Conservation (phyloP, 495 filamentous ascomycete genomes). For the Penicillium egyptiacum region DNA sequence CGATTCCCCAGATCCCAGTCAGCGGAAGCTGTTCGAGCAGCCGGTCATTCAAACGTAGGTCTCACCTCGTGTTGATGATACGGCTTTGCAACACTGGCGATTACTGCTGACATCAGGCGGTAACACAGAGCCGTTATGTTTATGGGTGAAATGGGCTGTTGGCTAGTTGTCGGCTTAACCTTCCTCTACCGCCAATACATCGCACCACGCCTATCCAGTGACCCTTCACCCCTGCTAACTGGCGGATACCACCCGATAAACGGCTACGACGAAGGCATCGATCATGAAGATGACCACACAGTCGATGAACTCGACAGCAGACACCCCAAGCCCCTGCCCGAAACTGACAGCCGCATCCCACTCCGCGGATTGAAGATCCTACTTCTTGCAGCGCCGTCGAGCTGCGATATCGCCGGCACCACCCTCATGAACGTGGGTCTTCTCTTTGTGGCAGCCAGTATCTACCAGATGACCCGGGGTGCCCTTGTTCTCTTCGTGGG, state of each 20-base stretch:
- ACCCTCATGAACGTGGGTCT: slow-evolving; percentile 97
- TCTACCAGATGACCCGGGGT: slow-evolving; percentile 98
- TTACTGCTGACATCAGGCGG: not conserved
- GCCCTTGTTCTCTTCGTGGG: slow-evolving; percentile 94
- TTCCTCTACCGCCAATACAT: slow-evolving; percentile 61
- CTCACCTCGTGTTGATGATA: not conserved
- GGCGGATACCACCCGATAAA: slow-evolving; percentile 67
- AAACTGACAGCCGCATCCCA: slow-evolving; percentile 49
- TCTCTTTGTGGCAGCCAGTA: slow-evolving; percentile 87
- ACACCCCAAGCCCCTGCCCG: slow-evolving; percentile 51
- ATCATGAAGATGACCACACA: slow-evolving; percentile 48
- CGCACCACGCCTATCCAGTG: slow-evolving; percentile 32
- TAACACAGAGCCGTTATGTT: slow-evolving; percentile 75
- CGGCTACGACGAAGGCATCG: slow-evolving; percentile 42
- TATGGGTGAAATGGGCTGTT: slow-evolving; percentile 87
- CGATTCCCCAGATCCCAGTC: slow-evolving; percentile 65
- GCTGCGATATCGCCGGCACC: slow-evolving; percentile 91
- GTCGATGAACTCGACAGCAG: slow-evolving; percentile 34
- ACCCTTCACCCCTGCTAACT: slow-evolving; percentile 44
- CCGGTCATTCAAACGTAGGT: slow-evolving; percentile 88
- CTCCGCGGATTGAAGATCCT: slow-evolving; percentile 72
- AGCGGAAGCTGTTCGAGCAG: slow-evolving; percentile 76
- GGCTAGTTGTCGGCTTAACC: slow-evolving; percentile 74
- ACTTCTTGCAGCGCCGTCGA: slow-evolving; percentile 80
- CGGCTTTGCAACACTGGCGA: not conserved